Percentiles rank a stretch among this genome's conserved stretches.
These are phyloP conservation scores for Xylaria sp. DNA, from an alignment of 2,329 filamentous ascomycete species.

Conservation along the genomic window DNA sequence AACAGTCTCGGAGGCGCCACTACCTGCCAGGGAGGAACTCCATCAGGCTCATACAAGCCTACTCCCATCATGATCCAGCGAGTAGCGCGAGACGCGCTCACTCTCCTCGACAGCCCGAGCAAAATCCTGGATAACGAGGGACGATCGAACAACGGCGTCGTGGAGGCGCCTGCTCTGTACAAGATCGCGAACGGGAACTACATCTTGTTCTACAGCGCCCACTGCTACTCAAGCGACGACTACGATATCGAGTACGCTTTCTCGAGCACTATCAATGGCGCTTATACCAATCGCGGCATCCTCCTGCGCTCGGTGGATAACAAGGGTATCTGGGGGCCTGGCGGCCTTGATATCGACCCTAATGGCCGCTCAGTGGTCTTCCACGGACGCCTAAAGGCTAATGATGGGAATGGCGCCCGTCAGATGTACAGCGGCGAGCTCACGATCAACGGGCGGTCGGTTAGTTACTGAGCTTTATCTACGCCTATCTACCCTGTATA, in stretches of 20 bases:
- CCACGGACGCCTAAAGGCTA: conserved; percentile 36
- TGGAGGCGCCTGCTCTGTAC: conserved; percentile 40
- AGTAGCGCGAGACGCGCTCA: conserved; percentile 39
- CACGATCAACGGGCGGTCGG: conserved; percentile 32
- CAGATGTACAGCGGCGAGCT: conserved; percentile 37
- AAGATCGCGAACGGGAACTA: conserved; percentile 36
- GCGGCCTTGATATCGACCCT: conserved; percentile 42
- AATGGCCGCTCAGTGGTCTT: conserved; percentile 38
- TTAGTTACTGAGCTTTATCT: conserved; percentile 10
- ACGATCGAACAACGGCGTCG: conserved; percentile 38
- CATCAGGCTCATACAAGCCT: conserved; percentile 34
- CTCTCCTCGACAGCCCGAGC: conserved; percentile 32
- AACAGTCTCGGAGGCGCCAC: conserved; percentile 41
- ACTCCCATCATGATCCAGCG: conserved; percentile 42
- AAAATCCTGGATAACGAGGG: conserved; percentile 41
- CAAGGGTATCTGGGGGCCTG: conserved; percentile 38
- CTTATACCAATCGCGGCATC: conserved; percentile 39
- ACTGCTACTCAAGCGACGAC: conserved; percentile 43
- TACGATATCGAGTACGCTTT: conserved; percentile 43
- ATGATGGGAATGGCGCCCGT: conserved; percentile 28
- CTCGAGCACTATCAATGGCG: conserved; percentile 39
- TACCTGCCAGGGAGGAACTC: conserved; percentile 37
- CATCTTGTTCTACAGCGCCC: conserved; percentile 41
- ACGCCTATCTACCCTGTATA: neutral
- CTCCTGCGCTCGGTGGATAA: conserved; percentile 39